These are phyloP conservation scores for Eragrostis nindensis DNA, from an alignment of 176 grass and related monocot species.

Conservation along the genomic window DNA sequence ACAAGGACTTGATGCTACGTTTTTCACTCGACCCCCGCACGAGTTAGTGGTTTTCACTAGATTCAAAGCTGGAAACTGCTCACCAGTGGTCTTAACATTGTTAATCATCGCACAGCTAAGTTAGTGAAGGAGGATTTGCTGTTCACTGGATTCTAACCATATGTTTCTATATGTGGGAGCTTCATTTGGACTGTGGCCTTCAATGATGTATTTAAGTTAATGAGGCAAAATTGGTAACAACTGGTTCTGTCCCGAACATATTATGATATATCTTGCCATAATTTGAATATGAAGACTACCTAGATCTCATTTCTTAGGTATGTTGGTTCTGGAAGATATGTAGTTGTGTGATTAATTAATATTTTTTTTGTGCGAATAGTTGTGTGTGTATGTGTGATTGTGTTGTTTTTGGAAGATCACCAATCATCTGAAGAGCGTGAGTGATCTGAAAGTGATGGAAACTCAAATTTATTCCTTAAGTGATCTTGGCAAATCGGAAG, in stretches of 20 bases:
- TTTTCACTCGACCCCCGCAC: not conserved
- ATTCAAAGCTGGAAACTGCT: not conserved
- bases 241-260: not conserved
- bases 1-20: not conserved
- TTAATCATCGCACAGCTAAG: not conserved
- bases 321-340: not conserved
- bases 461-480: not conserved
- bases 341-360: not conserved
- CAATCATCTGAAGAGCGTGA: too few relatives aligned
- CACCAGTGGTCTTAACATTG: not conserved
- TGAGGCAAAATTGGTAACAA: not conserved
- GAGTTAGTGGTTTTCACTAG: not conserved
- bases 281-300: not conserved
- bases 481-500: not conserved
- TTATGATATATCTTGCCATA: not conserved
- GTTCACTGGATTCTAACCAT: not conserved
- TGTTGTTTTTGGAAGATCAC: not conserved
- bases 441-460: too few relatives aligned
- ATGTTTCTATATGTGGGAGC: not conserved
- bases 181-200: not conserved
- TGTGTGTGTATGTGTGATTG: too few relatives aligned
- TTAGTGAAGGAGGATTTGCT: not conserved
- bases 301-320: too few relatives aligned
- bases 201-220: not conserved
- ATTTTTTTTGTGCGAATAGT: too few relatives aligned